Base-by-base conservation (phyloP, 1,139 yeast genomes). In the Kluyveromyces sp. region DNA sequence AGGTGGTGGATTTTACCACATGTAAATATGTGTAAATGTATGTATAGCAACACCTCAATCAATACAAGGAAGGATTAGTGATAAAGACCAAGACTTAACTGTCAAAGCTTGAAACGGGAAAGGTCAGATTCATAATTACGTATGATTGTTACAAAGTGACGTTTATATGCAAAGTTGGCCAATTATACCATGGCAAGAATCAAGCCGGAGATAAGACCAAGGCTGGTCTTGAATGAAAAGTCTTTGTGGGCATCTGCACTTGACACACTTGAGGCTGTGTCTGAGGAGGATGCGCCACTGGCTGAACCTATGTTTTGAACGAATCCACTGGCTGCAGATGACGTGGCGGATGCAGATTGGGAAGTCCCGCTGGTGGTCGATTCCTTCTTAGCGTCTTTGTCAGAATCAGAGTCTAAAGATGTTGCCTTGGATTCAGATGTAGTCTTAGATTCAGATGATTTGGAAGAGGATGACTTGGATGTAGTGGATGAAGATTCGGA, bases 231-330 rank as follows among this genome's bases (percentile, higher is more conserved):
- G 8, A 22, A 6, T 22, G 26, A 22, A 22, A 9, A 22, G 6
- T 22, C 26, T 22, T 22, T 22, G 9, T 22, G 26, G 9, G 26
- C 26, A 22, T 6, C 26, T 6, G 26, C 26, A n/a, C n/a, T n/a
- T n/a, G n/a, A n/a, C 9, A 22, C 26, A 22, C 26, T 22, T 6
- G 26, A 22, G 9, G 26, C 26, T 6, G 26, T 22, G 8, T 9
- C 26, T 22, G 26, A 22, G 9, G 26, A 6, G 9, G 26, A 22
- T 9, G 6, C 26, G 9, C 8, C 6, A 9, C 9, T 6, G 26
- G 38, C 25, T n/a, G 39, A 36, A 9, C 46, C 43, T 20, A 49
- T 45, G 47, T 51, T 46, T 37, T 56, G 60, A 19, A 49, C 47
- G 40, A 55, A 55, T 12, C 52, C 50, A 18, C 50, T 32, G 8